Base-by-base conservation (phyloP, 495 filamentous ascomycete genomes). In the Penicillium bovifimosum region DNA sequence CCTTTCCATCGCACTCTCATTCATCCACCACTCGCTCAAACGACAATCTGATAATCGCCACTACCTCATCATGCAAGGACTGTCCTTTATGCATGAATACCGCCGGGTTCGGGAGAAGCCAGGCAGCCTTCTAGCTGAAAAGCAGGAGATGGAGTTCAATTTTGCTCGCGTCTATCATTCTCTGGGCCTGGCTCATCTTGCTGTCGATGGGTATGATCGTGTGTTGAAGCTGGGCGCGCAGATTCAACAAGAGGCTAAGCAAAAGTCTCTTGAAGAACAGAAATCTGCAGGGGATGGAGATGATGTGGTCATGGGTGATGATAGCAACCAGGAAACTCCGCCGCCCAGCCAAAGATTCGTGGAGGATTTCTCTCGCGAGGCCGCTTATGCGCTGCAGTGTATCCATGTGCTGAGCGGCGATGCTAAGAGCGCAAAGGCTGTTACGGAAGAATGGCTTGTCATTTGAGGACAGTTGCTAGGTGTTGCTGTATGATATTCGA, bases 81-180 rank as follows among this genome's bases (percentile, higher is more conserved):
- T 96, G 14, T 76, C 84, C 0, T 96, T 97, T 59, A 67, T 96
- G 45, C 78, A 83, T 41, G 74, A 83, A 20, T 98, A 98, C 66
- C 86, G 88, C 56, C 82, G 47, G 62, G 84, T 70, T 9, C 70
- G 73, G 2, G 73, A 64, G 60, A 68, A 55, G 18, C 51, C 67
- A 50, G 68, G 65, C 24, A 64, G 47, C 45, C 57, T 70, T 2
- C 58, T 71, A n/a, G 65, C 74, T 35, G 78, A 84, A 59, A 65
- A 73, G 39, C 87, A 91, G 64, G 93, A 97, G 66, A 88, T 90
- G 17, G 87, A 96, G 53, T 97, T 86, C 68, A 97, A 98, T 60
- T 78, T 91, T 40, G 93, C 81, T 16, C 77, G 90, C 10, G 79
- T 86, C 3, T 96, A 86, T 67, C 88, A 95, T 60, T 72, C 87